A percentile compares a stretch with the other conserved stretches of the same genome.
Conservation (phyloP, 129 eudicot genomes). For the Lonicera japonica region DNA sequence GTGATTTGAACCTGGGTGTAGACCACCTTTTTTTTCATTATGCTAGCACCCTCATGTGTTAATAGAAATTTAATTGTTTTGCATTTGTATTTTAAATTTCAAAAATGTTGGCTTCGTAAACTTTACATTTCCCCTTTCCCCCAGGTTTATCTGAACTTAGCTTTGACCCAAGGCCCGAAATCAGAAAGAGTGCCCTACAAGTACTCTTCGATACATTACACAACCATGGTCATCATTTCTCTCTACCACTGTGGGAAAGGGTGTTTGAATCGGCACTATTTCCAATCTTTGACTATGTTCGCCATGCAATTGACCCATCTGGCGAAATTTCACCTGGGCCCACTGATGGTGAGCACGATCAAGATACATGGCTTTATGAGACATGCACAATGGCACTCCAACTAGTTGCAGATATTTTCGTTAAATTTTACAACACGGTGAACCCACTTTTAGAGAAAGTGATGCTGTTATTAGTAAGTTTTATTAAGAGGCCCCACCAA, state of each 20-base stretch:
- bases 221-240: conserved; percentile 93
- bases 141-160: conserved; percentile 96
- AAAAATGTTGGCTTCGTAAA: not conserved
- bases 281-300: conserved; percentile 90
- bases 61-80: no score
- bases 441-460: conserved; percentile 82
- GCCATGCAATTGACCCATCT: conserved; percentile 79
- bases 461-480: conserved; percentile 61
- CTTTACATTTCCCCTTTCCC: not conserved
- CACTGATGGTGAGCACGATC: conserved; percentile 59
- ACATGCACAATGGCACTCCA: conserved; percentile 96
- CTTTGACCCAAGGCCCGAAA: conserved; percentile 95
- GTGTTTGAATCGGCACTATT: conserved; percentile 91
- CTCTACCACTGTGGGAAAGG: conserved; percentile 81
- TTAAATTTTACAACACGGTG: conserved; percentile 79
- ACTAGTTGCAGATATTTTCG: conserved; percentile 87
- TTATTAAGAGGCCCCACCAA: conserved; percentile 94
- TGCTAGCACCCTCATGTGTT: no score
- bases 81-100: no score
- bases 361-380: conserved; percentile 96
- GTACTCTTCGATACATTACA: conserved; percentile 86
- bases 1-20: no score
- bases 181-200: conserved; percentile 85
- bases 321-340: conserved; percentile 38
- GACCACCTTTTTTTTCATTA: no score